These are phyloP conservation scores for Dissophora globulifera DNA, from an alignment of 192 early-diverging fungal species.

Conservation along the genomic window DNA sequence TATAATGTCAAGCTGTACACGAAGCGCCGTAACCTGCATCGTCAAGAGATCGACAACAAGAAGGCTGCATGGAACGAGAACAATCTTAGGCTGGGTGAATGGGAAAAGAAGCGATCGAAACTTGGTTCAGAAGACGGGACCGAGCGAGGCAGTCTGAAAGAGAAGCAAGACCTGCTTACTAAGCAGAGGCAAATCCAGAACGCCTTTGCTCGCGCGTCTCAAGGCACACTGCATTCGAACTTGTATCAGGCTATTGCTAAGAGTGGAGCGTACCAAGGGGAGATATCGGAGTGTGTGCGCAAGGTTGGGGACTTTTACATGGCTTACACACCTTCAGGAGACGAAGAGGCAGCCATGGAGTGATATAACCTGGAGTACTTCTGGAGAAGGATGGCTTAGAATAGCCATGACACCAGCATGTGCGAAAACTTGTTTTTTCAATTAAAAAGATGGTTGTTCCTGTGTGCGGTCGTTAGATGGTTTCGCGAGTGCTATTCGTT, in stretches of 20 bases:
- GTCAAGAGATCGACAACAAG: neutral
- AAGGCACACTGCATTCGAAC: neutral
- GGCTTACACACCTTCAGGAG: neutral
- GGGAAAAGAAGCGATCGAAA: neutral
- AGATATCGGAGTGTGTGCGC: neutral
- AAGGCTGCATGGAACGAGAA: neutral
- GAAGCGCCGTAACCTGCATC: neutral
- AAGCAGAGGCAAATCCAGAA: neutral
- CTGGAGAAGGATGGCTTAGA: no score
- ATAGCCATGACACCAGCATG: no score
- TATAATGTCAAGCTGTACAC: conserved; percentile 14
- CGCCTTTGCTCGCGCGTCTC: neutral
- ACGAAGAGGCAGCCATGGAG: neutral
- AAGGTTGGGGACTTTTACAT: conserved; percentile 1
- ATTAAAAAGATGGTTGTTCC: no score
- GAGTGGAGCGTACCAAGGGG: conserved; percentile 5
- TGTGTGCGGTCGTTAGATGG: no score
- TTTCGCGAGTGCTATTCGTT: no score
- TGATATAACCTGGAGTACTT: no score
- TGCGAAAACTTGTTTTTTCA: no score
- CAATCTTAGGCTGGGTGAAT: neutral
- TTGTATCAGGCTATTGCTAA: conserved; percentile 12
- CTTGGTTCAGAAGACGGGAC: neutral
- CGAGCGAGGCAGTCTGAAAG: neutral
- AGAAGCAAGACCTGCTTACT: neutral